Evolutionary conservation across 768 basidiomycete species (phyloP), one percentile per base, ranked within the genome.

Genomic region (Russula compacta): DNA sequence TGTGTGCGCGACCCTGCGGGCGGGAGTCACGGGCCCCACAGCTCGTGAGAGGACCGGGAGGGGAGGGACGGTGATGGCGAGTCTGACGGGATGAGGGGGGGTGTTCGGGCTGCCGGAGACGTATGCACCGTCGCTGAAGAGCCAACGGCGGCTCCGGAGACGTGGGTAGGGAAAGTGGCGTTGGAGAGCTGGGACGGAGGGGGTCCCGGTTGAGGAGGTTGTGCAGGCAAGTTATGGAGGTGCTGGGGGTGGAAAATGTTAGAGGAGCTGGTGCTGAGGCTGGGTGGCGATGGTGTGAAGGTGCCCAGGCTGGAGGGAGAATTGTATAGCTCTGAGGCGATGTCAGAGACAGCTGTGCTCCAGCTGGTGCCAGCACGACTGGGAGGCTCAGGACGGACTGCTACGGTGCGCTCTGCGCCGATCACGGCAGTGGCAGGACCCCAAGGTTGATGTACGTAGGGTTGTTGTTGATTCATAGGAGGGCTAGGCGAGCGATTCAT

Each of bases 11-110:
- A 5, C 29, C 33, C 44, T 51, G 24, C 53, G 53, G 0, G 48
- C 53, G 11, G 59, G 62, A 15, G 62, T 64, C 33, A 58, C 57
- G 12, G 61, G 61, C 9, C 24, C 56, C 4, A 11, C 33, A 2
- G 44, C 29, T 11, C 44, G 44, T 49, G 32, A 33, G n/a, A 39
- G 21, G 33, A 36, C 24, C 14, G 56, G 35, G 24, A 51, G 36
- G 10, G 56, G 39, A 2, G 46, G 2, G 61, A 42, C 4, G 60
- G 46, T 4, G 56, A 49, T 38, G 57, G 39, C 2, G 56, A 53
- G 12, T 39, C 24, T 32, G 32, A 58, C 8, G 53, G 12, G 39
- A 21, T 10, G 24, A 4, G 52, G 48, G 52, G 32, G 7, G 46
- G 39, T 0, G 51, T 42, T 21, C n/a, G 46, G 14, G 33, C 44